Percentiles rank a stretch among this genome's conserved stretches.
Conservation (phyloP, 192 early-diverging fungal genomes). For the Powellomyces hirtus region DNA sequence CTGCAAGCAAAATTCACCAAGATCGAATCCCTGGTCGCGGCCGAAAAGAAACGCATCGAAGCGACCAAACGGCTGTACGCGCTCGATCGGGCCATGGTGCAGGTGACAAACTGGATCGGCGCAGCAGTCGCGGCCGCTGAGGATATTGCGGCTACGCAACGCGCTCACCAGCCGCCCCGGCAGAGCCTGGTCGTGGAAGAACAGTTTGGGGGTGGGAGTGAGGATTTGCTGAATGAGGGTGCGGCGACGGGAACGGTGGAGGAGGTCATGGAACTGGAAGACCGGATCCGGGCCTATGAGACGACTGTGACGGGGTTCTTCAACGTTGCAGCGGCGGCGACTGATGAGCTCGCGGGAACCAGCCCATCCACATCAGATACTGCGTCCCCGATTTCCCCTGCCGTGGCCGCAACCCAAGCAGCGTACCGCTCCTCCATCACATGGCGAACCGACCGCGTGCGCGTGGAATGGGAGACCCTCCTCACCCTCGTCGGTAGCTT, state of each 20-base stretch:
- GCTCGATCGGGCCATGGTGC: conserved; percentile 1
- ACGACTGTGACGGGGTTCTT: conserved; percentile 13
- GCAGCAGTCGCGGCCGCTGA: neutral
- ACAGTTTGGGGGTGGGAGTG: neutral
- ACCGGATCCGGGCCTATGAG: conserved; percentile 12
- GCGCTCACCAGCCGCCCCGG: neutral
- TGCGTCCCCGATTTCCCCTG: neutral
- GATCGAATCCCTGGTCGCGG: neutral
- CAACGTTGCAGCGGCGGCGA: neutral
- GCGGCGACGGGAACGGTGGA: neutral
- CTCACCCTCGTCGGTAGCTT: neutral
- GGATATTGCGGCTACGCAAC: conserved; percentile 12
- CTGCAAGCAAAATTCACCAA: neutral
- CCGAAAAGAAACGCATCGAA: conserved; percentile 14
- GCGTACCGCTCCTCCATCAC: conserved; percentile 6
- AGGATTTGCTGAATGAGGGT: neutral
- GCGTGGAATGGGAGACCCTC: conserved; percentile 14
- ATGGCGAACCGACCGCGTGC: neutral
- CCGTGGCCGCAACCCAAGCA: neutral
- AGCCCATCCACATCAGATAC: too few relatives aligned
- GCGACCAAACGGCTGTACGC: conserved; percentile 7
- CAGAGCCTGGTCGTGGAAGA: conserved; percentile 4
- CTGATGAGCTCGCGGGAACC: neutral
- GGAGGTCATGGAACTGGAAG: conserved; percentile 21
- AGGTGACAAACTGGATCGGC: conserved; percentile 8